Evolutionary conservation across 805 yeast species (phyloP), one percentile per base, ranked within the genome.

Genomic region (Sugiyamaella marilandica): DNA sequence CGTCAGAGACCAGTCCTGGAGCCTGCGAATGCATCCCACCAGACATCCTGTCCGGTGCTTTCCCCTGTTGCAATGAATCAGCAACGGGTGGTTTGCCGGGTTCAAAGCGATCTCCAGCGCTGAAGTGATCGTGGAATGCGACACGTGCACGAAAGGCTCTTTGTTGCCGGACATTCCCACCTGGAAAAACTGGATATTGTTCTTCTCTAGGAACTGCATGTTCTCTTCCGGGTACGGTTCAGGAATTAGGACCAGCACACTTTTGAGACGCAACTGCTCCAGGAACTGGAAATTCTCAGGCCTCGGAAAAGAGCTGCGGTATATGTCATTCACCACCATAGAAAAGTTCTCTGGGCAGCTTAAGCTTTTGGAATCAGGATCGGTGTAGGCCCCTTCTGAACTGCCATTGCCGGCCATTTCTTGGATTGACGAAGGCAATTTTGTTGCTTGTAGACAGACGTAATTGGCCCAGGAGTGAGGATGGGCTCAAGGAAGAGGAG

Each of bases 11-110:
- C 99, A 94, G 55, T 84, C 82, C 65, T 92, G 98, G 50, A 91
- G 70, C 61, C 94, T 76, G 55, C 99, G 73, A 33, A 94, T 76
- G 64, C 97, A 92, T 2, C 99, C 99, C 31, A 94, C 91, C 13
- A 94, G 74, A 68, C 98, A 94, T 0, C 99, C 99, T 0, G 99
- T 94, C 60, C 99, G 77, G 68, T 94, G 99, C 67, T 92, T 94
- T 10, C 99, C 99, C 54, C 97, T 74, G 70, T 94, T 94, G 70
- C 99, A 94, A 68, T 94, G 99, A 43, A 94, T 87, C 57, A 94
- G 73, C 10, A 94, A 74, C 1, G 99, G 99, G 54, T 90, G 98
- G 68, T 94, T 92, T 19, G 67, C 82, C 0, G 97, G 97, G 62
- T 94, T 77, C 13, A 89, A 67, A 11, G 89, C 87, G 33, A 90